phyloP scores from a whole-genome alignment of 1,139 yeast species.

The Pichia kudriavzevii region DNA sequence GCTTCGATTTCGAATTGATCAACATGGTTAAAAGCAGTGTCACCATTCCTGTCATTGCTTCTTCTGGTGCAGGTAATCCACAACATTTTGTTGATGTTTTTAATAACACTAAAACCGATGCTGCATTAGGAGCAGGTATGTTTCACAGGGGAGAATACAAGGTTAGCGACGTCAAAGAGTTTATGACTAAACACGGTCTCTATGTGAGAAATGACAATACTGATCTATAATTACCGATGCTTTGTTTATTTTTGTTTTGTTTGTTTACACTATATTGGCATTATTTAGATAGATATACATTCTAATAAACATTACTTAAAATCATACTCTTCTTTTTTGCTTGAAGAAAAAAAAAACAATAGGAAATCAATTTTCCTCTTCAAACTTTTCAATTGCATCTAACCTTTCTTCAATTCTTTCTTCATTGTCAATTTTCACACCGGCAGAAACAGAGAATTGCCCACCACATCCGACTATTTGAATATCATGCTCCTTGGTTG shows the following conservation, averaged over 20 bases:
- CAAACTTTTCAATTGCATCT: constrained; percentile 33
- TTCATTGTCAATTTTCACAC: constrained; percentile 57
- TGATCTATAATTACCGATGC: constrained; percentile 8
- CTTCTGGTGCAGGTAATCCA: constrained; percentile 95
- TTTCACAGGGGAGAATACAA: constrained; percentile 92
- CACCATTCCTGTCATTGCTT: constrained; percentile 87
- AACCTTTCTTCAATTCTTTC: constrained; percentile 47
- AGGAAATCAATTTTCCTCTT: constrained; percentile 31
- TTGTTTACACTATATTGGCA: neutral
- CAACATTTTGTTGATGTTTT: constrained; percentile 85
- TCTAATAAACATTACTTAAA: neutral
- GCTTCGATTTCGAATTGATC: constrained; percentile 81
- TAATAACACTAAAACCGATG: constrained; percentile 74
- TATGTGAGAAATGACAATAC: constrained; percentile 42
- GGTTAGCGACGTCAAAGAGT: constrained; percentile 73
- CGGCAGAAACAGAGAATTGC: constrained; percentile 86
- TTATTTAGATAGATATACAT: neutral
- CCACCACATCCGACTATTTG: constrained; percentile 83
- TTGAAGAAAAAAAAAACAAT: no score
- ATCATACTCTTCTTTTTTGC: neutral
- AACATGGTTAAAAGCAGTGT: constrained; percentile 70
- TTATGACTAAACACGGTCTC: constrained; percentile 44
- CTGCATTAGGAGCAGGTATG: constrained; percentile 97
- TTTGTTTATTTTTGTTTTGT: no score
- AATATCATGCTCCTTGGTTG: constrained; percentile 74